Base-by-base conservation (phyloP, 2,329 filamentous ascomycete species). In the Aspergillus jensenii region DNA sequence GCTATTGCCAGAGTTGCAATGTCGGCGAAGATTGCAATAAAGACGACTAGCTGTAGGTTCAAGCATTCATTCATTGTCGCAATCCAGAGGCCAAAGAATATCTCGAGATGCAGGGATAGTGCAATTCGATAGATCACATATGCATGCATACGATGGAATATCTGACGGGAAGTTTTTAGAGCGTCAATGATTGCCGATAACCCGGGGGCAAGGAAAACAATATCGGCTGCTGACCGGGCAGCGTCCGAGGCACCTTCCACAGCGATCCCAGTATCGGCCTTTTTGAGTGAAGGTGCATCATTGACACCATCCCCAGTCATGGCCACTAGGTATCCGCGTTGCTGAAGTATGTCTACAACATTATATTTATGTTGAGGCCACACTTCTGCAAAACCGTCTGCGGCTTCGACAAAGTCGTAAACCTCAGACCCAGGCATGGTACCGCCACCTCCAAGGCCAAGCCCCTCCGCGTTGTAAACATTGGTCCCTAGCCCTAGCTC, bases 301-400 rank as follows among this genome's bases (percentile, higher is more conserved):
- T 96, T 96, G 80, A 96, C 91, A 84, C 91, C 91, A 68, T 96
- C 92, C 83, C 91, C 91, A 78, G 91, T 96, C 92, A 96, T 96
- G 75, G 91, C 92, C 79, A 96, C 91, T 41, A 96, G 86, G 79
- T 96, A 93, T 66, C 91, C 91, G 86, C 91, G 90, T 81, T 93
- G 89, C 80, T 96, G 91, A 51, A 96, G 85, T 71, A 96, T 96
- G 79, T 96, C 91, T 68, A 96, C 91, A 76, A 95, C 91, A 65
- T 91, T 90, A 81, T 93, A 96, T 83, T 96, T 96, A 85, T 96
- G 91, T 80, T 96, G 90, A 68, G 91, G 91, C 83, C 95, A 96
- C 58, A 96, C 91, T 75, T 96, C 91, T 65, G 92, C 91, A 78
- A 96, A 96, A 80, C 91, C 92, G 84, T 96, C 91, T 62, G 91